These are phyloP conservation scores for Fusarium armeniacum DNA, from an alignment of 2,329 filamentous ascomycete genomes.

Conservation along the genomic window DNA sequence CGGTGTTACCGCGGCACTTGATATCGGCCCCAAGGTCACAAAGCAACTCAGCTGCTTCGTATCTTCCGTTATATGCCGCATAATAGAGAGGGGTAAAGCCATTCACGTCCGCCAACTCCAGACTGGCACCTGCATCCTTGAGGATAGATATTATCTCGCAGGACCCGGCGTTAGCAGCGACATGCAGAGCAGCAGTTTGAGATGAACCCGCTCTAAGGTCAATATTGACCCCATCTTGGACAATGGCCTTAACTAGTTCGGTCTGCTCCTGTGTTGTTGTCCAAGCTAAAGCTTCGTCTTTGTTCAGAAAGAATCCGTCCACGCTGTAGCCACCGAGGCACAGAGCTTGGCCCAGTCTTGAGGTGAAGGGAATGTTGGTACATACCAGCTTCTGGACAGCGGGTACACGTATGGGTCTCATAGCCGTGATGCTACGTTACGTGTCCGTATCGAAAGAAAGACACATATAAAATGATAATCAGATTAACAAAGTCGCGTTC, in stretches of 20 bases:
- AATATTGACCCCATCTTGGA: neutral
- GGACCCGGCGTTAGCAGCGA: neutral
- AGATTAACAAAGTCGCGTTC: too few relatives aligned
- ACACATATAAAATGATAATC: too few relatives aligned
- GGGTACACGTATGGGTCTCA: neutral
- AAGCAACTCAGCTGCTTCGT: neutral
- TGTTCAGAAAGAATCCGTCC: neutral
- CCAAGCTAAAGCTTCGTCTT: neutral
- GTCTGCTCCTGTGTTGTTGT: neutral
- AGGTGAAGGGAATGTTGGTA: neutral
- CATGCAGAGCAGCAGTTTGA: neutral
- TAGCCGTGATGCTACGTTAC: neutral
- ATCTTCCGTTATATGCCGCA: too few relatives aligned
- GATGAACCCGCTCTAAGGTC: neutral
- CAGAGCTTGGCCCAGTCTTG: neutral
- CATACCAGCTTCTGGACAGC: neutral
- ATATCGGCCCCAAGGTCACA: neutral
- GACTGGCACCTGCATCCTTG: neutral
- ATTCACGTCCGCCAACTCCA: rapidly evolving
- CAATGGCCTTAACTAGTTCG: neutral
- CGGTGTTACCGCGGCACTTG: neutral
- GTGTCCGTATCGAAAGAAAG: neutral
- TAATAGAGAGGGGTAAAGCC: rapidly evolving
- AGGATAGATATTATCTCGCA: neutral
- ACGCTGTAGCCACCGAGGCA: neutral